Evolutionary conservation across 805 yeast genomes (phyloP).

Genomic region (Nakazawaea anatomiae): DNA sequence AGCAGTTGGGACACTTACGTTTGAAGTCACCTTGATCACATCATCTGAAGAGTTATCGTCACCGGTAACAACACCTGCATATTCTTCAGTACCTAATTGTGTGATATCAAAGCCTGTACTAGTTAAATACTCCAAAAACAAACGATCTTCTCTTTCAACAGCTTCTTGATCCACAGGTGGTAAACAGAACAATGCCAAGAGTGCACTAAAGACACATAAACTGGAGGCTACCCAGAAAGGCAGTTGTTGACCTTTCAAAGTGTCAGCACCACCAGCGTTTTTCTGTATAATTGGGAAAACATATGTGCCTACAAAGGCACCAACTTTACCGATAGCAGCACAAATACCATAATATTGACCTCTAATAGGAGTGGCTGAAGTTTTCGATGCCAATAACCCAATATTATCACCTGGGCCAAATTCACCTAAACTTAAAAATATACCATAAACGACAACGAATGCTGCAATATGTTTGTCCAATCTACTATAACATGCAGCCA

Average conservation of each 20-base stretch:
- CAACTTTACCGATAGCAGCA: constrained; percentile 87
- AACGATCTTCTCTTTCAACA: constrained; percentile 68
- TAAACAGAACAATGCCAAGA: constrained; percentile 60
- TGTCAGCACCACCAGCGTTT: constrained; percentile 48
- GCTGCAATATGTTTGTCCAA: constrained; percentile 63
- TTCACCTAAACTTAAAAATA: constrained; percentile 83
- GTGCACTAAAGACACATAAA: constrained; percentile 66
- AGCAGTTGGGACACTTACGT: constrained; percentile 4
- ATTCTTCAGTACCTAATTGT: constrained; percentile 37
- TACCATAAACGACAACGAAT: constrained; percentile 83
- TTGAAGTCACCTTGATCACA: not conserved
- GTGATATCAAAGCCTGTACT: constrained; percentile 65
- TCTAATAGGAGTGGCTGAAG: constrained; percentile 80
- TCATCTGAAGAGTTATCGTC: constrained; percentile 4
- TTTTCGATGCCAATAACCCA: constrained; percentile 82
- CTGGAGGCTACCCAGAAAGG: constrained; percentile 82
- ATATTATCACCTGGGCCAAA: constrained; percentile 93
- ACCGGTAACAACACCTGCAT: not conserved
- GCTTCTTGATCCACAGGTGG: constrained; percentile 85
- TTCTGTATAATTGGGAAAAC: constrained; percentile 77
- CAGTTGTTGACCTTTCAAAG: constrained; percentile 55
- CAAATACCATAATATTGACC: constrained; percentile 90
- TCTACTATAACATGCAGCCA: constrained; percentile 64
- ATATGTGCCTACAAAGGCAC: constrained; percentile 88
- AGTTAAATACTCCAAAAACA: constrained; percentile 61